These are phyloP conservation scores for Xerocomus spinulosus DNA, from an alignment of 768 basidiomycete species.

Conservation along the genomic window DNA sequence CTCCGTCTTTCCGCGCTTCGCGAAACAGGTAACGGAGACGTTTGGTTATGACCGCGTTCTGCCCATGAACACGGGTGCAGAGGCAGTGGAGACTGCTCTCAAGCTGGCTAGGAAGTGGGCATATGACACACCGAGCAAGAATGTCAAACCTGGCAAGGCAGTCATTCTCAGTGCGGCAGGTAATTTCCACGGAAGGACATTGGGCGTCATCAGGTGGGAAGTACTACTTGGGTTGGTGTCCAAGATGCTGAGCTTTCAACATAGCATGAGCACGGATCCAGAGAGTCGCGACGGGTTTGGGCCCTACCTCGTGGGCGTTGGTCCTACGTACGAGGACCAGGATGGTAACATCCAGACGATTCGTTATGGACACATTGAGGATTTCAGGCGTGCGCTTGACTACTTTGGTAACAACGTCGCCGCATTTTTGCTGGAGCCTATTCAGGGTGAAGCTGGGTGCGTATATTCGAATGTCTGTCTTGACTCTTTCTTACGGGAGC, in stretches of 20 bases:
- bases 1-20: slow-evolving; percentile 84
- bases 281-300: slow-evolving; percentile 86
- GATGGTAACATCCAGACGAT: slow-evolving; percentile 51
- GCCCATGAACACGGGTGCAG: slow-evolving; percentile 98
- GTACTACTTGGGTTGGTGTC: neutral
- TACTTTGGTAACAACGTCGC: slow-evolving; percentile 79
- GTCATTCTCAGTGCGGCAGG: slow-evolving; percentile 81
- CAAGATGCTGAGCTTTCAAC: slow-evolving; percentile 7
- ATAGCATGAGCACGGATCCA: slow-evolving; percentile 91
- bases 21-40: slow-evolving; percentile 73
- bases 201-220: slow-evolving; percentile 76
- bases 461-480: slow-evolving; percentile 23
- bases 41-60: slow-evolving; percentile 95
- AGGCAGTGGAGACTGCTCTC: slow-evolving; percentile 95
- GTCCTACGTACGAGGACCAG: slow-evolving; percentile 65
- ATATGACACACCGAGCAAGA: slow-evolving; percentile 78
- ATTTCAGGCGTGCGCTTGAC: slow-evolving; percentile 78
- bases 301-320: slow-evolving; percentile 82
- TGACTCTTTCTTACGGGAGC: neutral
- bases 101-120: slow-evolving; percentile 98
- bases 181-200: slow-evolving; percentile 94
- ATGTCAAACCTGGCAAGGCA: slow-evolving; percentile 53
- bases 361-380: slow-evolving; percentile 77
- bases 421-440: slow-evolving; percentile 94
- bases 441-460: slow-evolving; percentile 98